A percentile compares a stretch with the other conserved stretches of the same genome.
These are phyloP conservation scores for Debaryomycetaceae sp. DNA, from an alignment of 1,139 yeast genomes.

Conservation along the genomic window DNA sequence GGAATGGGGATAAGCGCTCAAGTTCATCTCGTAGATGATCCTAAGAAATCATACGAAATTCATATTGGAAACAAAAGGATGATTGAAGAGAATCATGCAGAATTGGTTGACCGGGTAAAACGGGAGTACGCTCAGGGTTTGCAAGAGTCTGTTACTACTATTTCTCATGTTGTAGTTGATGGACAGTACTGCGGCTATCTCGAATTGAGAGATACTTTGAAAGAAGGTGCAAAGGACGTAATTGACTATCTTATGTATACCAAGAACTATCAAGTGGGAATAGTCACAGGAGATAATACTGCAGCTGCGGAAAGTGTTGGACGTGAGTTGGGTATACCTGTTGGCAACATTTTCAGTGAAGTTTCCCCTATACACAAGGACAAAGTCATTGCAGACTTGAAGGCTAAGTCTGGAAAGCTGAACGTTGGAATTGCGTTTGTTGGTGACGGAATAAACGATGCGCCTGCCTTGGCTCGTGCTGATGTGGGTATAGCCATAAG, in stretches of 20 bases:
- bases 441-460: slow-evolving; percentile 97
- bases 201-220: slow-evolving; percentile 66
- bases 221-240: slow-evolving; percentile 61
- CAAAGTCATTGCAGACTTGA: slow-evolving; percentile 58
- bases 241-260: slow-evolving; percentile 49
- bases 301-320: slow-evolving; percentile 68
- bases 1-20: slow-evolving; percentile 71
- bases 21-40: slow-evolving; percentile 20
- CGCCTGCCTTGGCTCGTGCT: slow-evolving; percentile 89
- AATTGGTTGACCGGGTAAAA: slow-evolving; percentile 4
- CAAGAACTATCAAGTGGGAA: slow-evolving; percentile 66
- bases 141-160: slow-evolving; percentile 22
- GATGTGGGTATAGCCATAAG: slow-evolving; percentile 89
- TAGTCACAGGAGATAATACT: slow-evolving; percentile 85
- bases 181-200: slow-evolving; percentile 59
- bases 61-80: slow-evolving; percentile 57
- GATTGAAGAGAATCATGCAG: slow-evolving; percentile 24
- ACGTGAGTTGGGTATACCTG: slow-evolving; percentile 60
- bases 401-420: slow-evolving; percentile 34
- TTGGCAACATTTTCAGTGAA: slow-evolving; percentile 66
- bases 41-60: slow-evolving; percentile 25
- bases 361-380: slow-evolving; percentile 78
- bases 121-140: slow-evolving; percentile 9
- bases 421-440: slow-evolving; percentile 68
- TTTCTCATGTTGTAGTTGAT: slow-evolving; percentile 49